Conservation (phyloP, 1,284 basidiomycete species). For the Sanghuangporus sanghuang region DNA sequence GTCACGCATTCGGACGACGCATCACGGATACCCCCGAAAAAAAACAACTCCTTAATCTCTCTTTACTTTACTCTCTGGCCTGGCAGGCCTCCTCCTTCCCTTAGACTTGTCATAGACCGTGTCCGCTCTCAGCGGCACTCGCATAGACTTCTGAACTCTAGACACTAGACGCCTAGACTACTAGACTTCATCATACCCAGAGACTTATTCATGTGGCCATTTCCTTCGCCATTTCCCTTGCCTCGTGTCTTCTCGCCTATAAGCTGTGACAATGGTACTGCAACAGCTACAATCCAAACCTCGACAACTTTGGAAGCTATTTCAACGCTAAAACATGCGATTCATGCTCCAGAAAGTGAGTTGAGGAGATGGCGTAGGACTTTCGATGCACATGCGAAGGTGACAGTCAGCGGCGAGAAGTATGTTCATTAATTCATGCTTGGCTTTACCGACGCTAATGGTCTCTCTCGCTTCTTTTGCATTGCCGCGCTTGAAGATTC, state of each 20-base stretch:
- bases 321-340: slow-evolving; percentile 57
- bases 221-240: slow-evolving; percentile 30
- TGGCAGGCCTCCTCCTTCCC: neutral
- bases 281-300: slow-evolving; percentile 22
- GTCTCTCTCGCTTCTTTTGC: neutral
- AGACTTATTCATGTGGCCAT: slow-evolving; percentile 21
- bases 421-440: slow-evolving; percentile 37
- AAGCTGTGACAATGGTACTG: slow-evolving; percentile 40
- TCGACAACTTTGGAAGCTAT: slow-evolving; percentile 50
- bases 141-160: neutral
- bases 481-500: slow-evolving; percentile 44
- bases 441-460: slow-evolving; percentile 24
- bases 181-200: neutral
- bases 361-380: slow-evolving; percentile 81
- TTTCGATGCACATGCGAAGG: slow-evolving; percentile 79
- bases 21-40: slow-evolving; percentile 1
- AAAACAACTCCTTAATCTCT: neutral
- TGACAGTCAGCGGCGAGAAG: slow-evolving; percentile 71
- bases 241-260: slow-evolving; percentile 41
- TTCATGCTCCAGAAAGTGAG: slow-evolving; percentile 75
- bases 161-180: slow-evolving; percentile 6
- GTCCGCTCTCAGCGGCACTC: neutral
- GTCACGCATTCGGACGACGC: too few species aligned
- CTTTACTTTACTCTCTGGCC: slow-evolving; percentile 1
- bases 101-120: slow-evolving; percentile 5